These are phyloP conservation scores for Pichia gijzeniarum DNA, from an alignment of 805 yeast species.

Conservation along the genomic window DNA sequence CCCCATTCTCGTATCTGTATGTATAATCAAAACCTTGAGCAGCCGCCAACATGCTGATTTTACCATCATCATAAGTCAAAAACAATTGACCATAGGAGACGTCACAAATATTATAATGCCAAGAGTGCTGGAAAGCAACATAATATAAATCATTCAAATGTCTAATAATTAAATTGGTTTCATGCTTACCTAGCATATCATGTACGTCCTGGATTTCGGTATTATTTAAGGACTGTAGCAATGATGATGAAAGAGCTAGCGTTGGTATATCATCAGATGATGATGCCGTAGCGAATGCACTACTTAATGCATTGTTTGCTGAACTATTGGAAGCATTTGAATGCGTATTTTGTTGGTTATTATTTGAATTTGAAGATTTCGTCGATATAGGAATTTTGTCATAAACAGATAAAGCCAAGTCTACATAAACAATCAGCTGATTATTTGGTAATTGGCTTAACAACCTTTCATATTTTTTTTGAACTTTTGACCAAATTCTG, in stretches of 20 bases:
- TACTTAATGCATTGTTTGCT: background rate
- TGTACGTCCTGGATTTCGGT: conserved; percentile 39
- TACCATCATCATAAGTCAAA: conserved; percentile 21
- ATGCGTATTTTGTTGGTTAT: background rate
- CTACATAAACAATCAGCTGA: conserved; percentile 40
- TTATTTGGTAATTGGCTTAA: conserved; percentile 36
- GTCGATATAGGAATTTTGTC: conserved; percentile 53
- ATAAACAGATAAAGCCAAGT: conserved; percentile 53
- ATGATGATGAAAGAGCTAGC: conserved; percentile 22
- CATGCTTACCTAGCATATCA: conserved; percentile 34
- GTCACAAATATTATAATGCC: conserved; percentile 76
- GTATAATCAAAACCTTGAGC: conserved; percentile 62
- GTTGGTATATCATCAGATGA: conserved; percentile 28
- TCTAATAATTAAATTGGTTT: conserved; percentile 37
- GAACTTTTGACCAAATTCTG: conserved; percentile 56
- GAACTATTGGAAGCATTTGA: background rate
- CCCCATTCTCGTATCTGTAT: conserved; percentile 33
- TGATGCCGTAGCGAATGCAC: background rate
- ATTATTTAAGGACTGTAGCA: conserved; percentile 10
- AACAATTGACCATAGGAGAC: conserved; percentile 43
- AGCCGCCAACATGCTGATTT: conserved; percentile 44
- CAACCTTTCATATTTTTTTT: conserved; percentile 40
- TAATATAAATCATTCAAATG: conserved; percentile 55
- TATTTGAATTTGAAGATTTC: conserved; percentile 15
- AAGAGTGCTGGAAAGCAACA: conserved; percentile 60